Conservation (phyloP, 1,284 basidiomycete genomes). For the Ceratobasidium papillatum region DNA sequence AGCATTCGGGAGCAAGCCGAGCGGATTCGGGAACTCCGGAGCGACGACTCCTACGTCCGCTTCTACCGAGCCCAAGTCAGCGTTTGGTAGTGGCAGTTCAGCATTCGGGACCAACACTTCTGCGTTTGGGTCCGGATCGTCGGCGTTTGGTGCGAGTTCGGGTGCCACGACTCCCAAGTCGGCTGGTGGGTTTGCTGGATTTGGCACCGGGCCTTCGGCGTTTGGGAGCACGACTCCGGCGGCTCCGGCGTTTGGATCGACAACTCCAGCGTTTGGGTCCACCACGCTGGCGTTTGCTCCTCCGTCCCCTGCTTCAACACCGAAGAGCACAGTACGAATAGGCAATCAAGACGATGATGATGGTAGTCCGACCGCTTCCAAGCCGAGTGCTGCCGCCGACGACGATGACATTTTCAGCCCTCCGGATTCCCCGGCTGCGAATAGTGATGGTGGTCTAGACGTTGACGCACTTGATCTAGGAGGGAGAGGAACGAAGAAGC, state of each 20-base stretch:
- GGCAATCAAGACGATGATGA: background rate
- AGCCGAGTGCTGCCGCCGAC: background rate
- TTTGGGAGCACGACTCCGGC: constrained; percentile 18
- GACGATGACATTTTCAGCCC: constrained; percentile 9
- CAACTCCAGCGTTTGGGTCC: background rate
- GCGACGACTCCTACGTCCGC: constrained; percentile 10
- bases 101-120: constrained; percentile 14
- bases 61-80: background rate
- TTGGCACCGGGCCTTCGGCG: background rate
- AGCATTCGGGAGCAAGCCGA: constrained; percentile 13
- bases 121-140: constrained; percentile 6
- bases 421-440: constrained; percentile 3
- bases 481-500: background rate
- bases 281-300: constrained; percentile 1
- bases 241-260: background rate
- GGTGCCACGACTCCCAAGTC: constrained; percentile 1
- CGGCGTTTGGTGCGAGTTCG: constrained; percentile 10
- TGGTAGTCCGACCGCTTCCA: background rate
- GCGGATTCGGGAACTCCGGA: constrained; percentile 8
- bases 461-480: constrained; percentile 13
- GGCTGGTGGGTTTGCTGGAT: constrained; percentile 3
- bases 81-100: background rate
- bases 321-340: background rate
- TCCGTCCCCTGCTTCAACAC: background rate
- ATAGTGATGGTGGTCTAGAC: constrained; percentile 5